A percentile compares a stretch with the other conserved stretches of the same genome.
Evolutionary conservation across 2,329 filamentous ascomycete genomes (phyloP).

Genomic region (Sporothrix euskadiensis): DNA sequence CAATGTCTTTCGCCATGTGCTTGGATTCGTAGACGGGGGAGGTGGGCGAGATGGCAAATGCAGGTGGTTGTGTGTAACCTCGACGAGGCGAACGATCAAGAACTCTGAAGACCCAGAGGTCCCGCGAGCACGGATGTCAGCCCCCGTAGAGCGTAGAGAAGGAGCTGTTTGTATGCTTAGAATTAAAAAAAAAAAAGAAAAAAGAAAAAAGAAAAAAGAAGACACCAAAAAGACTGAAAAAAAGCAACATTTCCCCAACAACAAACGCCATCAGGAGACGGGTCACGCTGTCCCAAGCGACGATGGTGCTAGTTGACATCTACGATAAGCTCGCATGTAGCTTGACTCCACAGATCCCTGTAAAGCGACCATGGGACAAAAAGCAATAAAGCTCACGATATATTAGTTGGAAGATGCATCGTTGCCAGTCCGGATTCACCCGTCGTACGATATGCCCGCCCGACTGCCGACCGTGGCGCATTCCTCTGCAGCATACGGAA

Average conservation of each 20-base stretch:
- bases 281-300: background rate
- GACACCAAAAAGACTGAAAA: background rate
- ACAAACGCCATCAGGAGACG: background rate
- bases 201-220: background rate
- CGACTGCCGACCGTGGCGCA: background rate
- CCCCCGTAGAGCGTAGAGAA: background rate
- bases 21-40: background rate
- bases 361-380: no score
- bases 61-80: conserved; percentile 1
- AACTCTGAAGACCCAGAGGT: background rate
- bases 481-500: background rate
- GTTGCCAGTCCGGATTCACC: background rate
- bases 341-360: background rate
- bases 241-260: conserved; percentile 4
- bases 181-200: no score
- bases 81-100: background rate
- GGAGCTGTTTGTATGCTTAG: background rate
- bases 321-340: background rate
- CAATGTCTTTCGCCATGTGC: background rate
- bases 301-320: background rate
- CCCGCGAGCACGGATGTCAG: background rate
- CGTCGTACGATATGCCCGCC: conserved; percentile 3
- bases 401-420: background rate
- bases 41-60: background rate
- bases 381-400: background rate